Evolutionary conservation across 164 flowering plant species (phyloP).

Genomic region (Sedum album): DNA sequence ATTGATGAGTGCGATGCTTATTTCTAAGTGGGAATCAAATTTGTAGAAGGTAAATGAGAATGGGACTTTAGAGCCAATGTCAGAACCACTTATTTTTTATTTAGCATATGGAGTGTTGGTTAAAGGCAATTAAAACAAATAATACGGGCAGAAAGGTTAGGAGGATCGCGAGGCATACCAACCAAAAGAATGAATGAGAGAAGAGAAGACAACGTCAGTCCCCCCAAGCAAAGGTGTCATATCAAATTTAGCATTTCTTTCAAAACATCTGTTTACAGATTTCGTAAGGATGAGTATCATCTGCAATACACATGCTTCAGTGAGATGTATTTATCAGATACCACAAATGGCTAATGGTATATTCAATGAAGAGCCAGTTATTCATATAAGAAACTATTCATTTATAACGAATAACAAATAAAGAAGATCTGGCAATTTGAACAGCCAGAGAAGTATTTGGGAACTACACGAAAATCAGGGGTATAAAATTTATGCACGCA

Average conservation of each 20-base stretch:
- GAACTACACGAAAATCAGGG: background rate
- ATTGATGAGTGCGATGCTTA: background rate
- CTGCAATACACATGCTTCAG: slow-evolving; percentile 43
- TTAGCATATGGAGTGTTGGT: slow-evolving; percentile 54
- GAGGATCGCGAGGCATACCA: slow-evolving; percentile 65
- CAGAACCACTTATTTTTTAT: slow-evolving; percentile 94
- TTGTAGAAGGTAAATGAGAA: background rate
- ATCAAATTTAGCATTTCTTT: slow-evolving; percentile 94
- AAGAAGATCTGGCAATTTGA: background rate
- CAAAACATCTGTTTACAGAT: slow-evolving; percentile 91
- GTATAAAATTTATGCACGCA: background rate
- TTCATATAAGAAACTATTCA: background rate
- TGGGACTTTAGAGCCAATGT: slow-evolving; percentile 26
- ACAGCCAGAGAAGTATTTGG: background rate
- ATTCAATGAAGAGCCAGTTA: background rate
- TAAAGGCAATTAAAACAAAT: background rate
- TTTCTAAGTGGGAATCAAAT: too few relatives aligned
- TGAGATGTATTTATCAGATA: background rate
- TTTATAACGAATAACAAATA: background rate
- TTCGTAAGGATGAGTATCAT: slow-evolving; percentile 92
- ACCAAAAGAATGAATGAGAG: slow-evolving; percentile 88
- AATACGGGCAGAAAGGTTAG: slow-evolving; percentile 31
- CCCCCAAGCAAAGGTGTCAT: slow-evolving; percentile 99
- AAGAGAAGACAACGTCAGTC: slow-evolving; percentile 92
- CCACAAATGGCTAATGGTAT: background rate